Conservation (phyloP, 179 eudicot genomes). For the Dionaea muscipula region DNA sequence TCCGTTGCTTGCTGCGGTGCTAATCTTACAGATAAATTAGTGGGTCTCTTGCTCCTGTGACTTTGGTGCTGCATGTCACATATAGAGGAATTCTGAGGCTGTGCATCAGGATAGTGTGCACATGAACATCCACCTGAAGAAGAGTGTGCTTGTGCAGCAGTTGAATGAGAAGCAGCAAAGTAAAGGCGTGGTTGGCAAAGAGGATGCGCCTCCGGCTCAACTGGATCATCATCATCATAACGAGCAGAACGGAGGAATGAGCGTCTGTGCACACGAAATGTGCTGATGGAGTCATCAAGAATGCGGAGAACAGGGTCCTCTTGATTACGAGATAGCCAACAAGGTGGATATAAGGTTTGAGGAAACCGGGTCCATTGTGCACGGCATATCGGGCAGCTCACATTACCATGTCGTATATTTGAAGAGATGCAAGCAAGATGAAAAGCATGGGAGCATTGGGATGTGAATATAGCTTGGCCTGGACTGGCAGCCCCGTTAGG, state of each 20-base stretch:
- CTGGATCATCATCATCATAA: slow-evolving; percentile 74
- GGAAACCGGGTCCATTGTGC: slow-evolving; percentile 87
- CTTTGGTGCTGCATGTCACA: slow-evolving; percentile 14
- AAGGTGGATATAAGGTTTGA: slow-evolving; percentile 40
- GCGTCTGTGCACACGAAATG: slow-evolving; percentile 64
- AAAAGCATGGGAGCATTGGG: slow-evolving; percentile 79
- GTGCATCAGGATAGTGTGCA: slow-evolving; percentile 10
- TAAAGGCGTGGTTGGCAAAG: slow-evolving; percentile 47
- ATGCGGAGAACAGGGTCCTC: slow-evolving; percentile 61
- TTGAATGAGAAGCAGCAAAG: slow-evolving; percentile 28
- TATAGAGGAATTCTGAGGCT: slow-evolving; percentile 18
- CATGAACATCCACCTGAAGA: slow-evolving; percentile 23
- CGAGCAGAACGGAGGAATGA: slow-evolving; percentile 63
- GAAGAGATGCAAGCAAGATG: slow-evolving; percentile 80
- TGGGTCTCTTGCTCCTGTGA: slow-evolving; percentile 28
- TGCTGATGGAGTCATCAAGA: slow-evolving; percentile 69
- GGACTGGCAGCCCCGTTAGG: slow-evolving; percentile 39
- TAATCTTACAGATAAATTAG: slow-evolving; percentile 44
- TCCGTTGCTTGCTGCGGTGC: slow-evolving; percentile 58
- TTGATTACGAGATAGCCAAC: slow-evolving; percentile 38
- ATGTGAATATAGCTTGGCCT: slow-evolving; percentile 71
- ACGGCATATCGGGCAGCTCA: slow-evolving; percentile 77
- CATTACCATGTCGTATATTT: slow-evolving; percentile 71
- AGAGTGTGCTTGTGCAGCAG: slow-evolving; percentile 23
- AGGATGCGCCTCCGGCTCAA: slow-evolving; percentile 43